phyloP scores from a whole-genome alignment of 1,284 basidiomycete species.

The Mycosarcoma mackinlayi region DNA sequence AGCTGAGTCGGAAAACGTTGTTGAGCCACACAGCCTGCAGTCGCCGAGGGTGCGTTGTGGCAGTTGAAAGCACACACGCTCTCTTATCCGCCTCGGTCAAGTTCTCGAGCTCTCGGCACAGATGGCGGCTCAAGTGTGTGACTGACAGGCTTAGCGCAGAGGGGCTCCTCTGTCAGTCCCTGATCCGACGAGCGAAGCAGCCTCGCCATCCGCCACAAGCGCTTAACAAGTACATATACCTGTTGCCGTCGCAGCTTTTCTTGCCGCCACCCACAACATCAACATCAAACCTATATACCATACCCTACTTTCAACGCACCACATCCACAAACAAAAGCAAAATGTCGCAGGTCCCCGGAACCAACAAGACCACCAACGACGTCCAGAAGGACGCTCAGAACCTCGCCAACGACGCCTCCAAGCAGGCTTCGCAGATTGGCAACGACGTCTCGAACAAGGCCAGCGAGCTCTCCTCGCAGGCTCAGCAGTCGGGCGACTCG shows the following conservation, averaged over 20 bases:
- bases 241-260: not conserved
- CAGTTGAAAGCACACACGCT: no score
- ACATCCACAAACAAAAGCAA: no score
- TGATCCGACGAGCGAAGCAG: not conserved
- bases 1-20: slow-evolving; percentile 4
- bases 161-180: no score
- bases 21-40: no score
- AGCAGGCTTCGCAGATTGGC: slow-evolving; percentile 31
- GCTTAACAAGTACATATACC: slow-evolving; percentile 7
- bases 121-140: no score
- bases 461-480: slow-evolving; percentile 32
- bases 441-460: slow-evolving; percentile 46
- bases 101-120: no score
- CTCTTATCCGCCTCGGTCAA: no score
- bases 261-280: not conserved
- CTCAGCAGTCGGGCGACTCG: slow-evolving; percentile 39
- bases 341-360: slow-evolving; percentile 49
- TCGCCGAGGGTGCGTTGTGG: no score
- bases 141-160: no score
- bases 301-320: not conserved
- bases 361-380: slow-evolving; percentile 50
- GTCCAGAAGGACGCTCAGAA: slow-evolving; percentile 47
- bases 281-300: not conserved
- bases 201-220: slow-evolving; percentile 1
- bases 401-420: slow-evolving; percentile 46